phyloP scores from a whole-genome alignment of 345 rosid genomes.

The Syzygium aromaticum region DNA sequence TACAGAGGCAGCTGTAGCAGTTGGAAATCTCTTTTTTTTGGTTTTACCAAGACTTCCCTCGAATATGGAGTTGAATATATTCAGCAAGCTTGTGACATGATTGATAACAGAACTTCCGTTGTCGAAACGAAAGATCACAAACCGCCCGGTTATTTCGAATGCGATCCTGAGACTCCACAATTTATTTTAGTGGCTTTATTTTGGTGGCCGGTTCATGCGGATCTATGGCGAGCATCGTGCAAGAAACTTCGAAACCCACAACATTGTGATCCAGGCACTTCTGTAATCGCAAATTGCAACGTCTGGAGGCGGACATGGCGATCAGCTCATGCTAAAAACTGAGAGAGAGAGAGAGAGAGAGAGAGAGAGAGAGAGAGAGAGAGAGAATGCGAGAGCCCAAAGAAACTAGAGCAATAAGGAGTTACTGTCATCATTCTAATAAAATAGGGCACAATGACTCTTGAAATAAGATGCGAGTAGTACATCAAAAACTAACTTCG shows the following conservation, averaged over 20 bases:
- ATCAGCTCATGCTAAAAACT: not conserved
- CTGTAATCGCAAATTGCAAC: not conserved
- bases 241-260: not conserved
- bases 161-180: not conserved
- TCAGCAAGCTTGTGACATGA: too few relatives aligned
- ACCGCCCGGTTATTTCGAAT: not conserved
- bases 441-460: not conserved
- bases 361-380: not conserved
- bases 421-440: not conserved
- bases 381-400: not conserved
- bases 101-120: too few relatives aligned
- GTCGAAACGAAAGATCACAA: not conserved
- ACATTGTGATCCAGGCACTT: not conserved
- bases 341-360: not conserved
- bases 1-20: too few relatives aligned
- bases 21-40: not conserved
- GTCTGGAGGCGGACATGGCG: not conserved
- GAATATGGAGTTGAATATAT: not conserved
- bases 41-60: not conserved
- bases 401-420: not conserved
- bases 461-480: not conserved
- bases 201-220: not conserved
- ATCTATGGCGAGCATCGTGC: not conserved
- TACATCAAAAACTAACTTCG: not conserved
- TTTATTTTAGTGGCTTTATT: not conserved